These are phyloP conservation scores for Gossypium anomalum DNA, from an alignment of 345 rosid species.

Conservation along the genomic window DNA sequence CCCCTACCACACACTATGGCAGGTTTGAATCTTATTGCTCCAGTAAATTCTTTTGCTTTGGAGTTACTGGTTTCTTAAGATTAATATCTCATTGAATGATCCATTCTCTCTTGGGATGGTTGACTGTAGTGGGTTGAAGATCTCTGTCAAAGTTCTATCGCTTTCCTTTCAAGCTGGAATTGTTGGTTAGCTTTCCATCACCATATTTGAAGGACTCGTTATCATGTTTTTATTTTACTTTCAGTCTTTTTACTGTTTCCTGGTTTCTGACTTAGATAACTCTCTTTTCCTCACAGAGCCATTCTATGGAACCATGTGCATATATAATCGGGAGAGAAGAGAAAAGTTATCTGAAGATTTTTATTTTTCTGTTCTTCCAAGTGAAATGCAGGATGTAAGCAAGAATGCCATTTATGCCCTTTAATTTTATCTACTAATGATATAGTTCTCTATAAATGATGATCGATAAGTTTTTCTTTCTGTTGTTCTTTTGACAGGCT, in stretches of 20 bases:
- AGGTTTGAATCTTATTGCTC: constrained; percentile 39
- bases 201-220: neutral
- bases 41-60: neutral
- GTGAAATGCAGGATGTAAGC: constrained; percentile 85
- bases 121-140: constrained; percentile 80
- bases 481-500: constrained; percentile 39
- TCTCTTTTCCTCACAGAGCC: constrained; percentile 63
- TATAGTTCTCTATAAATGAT: neutral
- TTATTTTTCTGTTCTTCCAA: constrained; percentile 63
- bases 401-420: constrained; percentile 4
- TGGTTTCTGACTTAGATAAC: constrained; percentile 23
- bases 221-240: constrained; percentile 4
- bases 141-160: constrained; percentile 83
- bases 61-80: neutral
- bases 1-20: constrained; percentile 57
- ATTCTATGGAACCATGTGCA: constrained; percentile 84
- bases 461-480: constrained; percentile 1
- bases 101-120: constrained; percentile 18
- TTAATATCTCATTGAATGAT: constrained; percentile 8
- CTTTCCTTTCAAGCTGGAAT: constrained; percentile 86
- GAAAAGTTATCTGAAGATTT: constrained; percentile 93
- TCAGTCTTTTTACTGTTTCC: constrained; percentile 10
- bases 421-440: constrained; percentile 6
- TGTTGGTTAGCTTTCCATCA: constrained; percentile 54
- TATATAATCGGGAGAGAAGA: constrained; percentile 88